Evolutionary conservation across 306 rosid species (phyloP).

Genomic region (Prunus kanzakura): DNA sequence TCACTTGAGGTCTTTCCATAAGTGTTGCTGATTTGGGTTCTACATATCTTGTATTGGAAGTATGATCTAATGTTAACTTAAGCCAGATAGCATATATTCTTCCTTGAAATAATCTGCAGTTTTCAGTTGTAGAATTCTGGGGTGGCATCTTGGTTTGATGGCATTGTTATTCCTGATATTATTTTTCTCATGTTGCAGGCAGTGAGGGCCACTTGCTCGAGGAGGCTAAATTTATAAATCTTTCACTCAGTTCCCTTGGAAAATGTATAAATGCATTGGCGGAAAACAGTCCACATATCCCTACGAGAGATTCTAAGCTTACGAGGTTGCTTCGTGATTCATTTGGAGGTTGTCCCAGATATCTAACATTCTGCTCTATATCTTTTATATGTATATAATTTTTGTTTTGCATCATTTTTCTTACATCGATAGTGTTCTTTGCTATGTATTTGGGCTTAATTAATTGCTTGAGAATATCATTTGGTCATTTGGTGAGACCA

Average conservation of each 20-base stretch:
- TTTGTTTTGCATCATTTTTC: background rate
- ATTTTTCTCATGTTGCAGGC: constrained; percentile 40
- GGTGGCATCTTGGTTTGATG: constrained; percentile 4
- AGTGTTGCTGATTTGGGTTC: background rate
- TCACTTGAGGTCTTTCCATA: background rate
- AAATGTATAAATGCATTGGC: constrained; percentile 83
- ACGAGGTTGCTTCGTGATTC: constrained; percentile 81
- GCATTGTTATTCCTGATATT: constrained; percentile 1
- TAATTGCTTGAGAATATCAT: background rate
- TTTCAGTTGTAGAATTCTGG: background rate
- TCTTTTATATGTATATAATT: constrained; percentile 2
- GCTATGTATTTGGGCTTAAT: background rate
- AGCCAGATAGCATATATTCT: background rate
- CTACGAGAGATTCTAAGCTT: constrained; percentile 72
- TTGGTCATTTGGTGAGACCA: background rate
- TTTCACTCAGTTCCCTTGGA: constrained; percentile 72
- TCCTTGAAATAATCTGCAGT: background rate
- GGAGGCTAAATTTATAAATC: constrained; percentile 73
- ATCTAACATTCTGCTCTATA: constrained; percentile 11
- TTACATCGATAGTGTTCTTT: background rate
- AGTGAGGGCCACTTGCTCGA: constrained; percentile 70
- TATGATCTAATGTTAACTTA: background rate
- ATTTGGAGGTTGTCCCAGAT: constrained; percentile 56
- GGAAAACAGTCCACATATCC: constrained; percentile 62
- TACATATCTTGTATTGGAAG: background rate